These are phyloP conservation scores for Calonectria hawksworthii DNA, from an alignment of 2,329 filamentous ascomycete species.

Conservation along the genomic window DNA sequence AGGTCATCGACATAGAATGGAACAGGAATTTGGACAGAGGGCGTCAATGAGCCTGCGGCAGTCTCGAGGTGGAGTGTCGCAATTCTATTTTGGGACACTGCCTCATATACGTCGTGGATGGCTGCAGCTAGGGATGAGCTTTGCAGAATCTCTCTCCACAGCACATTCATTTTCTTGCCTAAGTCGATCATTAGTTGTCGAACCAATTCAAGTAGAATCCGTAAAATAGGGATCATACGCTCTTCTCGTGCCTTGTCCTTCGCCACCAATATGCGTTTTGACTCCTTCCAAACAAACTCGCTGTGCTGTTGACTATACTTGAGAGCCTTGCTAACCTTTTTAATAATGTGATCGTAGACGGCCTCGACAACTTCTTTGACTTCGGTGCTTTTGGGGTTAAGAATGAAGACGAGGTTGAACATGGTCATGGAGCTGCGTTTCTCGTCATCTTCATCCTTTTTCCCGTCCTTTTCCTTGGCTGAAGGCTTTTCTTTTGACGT, in stretches of 20 bases:
- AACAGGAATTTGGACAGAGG: conserved; percentile 75
- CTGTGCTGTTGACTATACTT: conserved; percentile 93
- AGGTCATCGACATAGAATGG: conserved; percentile 81
- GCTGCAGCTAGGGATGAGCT: conserved; percentile 85
- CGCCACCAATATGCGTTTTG: conserved; percentile 82
- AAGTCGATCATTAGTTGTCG: conserved; percentile 26
- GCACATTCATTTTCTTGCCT: conserved; percentile 72
- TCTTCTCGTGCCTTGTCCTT: conserved; percentile 87
- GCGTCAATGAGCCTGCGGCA: conserved; percentile 68
- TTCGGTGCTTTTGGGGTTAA: conserved; percentile 84
- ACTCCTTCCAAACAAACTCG: conserved; percentile 93
- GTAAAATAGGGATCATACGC: conserved; percentile 55
- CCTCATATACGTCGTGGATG: conserved; percentile 85
- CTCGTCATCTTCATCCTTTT: conserved; percentile 62
- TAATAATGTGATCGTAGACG: conserved; percentile 89
- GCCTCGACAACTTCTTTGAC: conserved; percentile 81
- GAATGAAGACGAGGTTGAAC: conserved; percentile 97
- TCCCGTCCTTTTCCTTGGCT: conserved; percentile 44
- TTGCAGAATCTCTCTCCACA: conserved; percentile 80
- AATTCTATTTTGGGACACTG: conserved; percentile 87
- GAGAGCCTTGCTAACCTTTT: conserved; percentile 91
- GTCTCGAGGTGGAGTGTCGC: conserved; percentile 84
- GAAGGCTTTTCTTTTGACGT: conserved; percentile 41
- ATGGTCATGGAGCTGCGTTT: conserved; percentile 86
- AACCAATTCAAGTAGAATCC: not conserved